These are phyloP conservation scores for Wallacemonas sp. DNA, from an alignment of 208 protist species.

Conservation along the genomic window DNA sequence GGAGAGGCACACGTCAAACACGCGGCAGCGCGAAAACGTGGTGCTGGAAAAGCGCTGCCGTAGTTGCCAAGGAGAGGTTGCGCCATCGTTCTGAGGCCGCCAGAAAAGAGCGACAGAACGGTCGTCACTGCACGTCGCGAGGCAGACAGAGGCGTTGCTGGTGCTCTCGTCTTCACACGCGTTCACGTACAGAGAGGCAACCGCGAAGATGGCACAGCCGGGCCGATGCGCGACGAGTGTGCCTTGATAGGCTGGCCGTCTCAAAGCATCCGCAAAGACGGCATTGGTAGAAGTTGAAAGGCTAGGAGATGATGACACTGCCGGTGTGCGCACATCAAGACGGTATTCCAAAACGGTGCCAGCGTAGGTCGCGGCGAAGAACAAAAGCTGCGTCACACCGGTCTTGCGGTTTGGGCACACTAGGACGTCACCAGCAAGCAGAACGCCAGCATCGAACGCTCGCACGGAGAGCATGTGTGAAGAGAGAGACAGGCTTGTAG, in stretches of 20 bases:
- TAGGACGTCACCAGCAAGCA: background rate
- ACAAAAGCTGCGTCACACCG: background rate
- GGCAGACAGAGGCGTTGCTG: background rate
- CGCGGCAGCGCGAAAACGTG: constrained; percentile 44
- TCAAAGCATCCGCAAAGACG: background rate
- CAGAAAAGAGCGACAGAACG: constrained; percentile 54
- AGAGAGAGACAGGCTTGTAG: too few species aligned
- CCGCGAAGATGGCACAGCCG: constrained; percentile 73
- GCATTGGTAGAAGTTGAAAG: too few species aligned
- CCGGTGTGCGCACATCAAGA: background rate
- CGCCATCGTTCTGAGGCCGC: background rate
- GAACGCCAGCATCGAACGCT: constrained; percentile 7
- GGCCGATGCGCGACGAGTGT: constrained; percentile 39
- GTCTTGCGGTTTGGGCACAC: too few species aligned
- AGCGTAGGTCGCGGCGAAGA: constrained; percentile 65
- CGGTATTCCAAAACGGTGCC: constrained; percentile 53
- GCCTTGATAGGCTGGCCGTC: background rate
- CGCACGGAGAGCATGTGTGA: background rate
- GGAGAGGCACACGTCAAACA: constrained; percentile 64
- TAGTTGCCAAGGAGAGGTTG: constrained; percentile 26
- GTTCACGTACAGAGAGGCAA: constrained; percentile 16
- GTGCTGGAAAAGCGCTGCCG: constrained; percentile 41
- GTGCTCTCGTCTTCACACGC: background rate
- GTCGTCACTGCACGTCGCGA: constrained; percentile 83
- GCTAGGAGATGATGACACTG: too few species aligned